These are phyloP conservation scores for Sungouiella blattae DNA, from an alignment of 805 yeast species.

Conservation along the genomic window DNA sequence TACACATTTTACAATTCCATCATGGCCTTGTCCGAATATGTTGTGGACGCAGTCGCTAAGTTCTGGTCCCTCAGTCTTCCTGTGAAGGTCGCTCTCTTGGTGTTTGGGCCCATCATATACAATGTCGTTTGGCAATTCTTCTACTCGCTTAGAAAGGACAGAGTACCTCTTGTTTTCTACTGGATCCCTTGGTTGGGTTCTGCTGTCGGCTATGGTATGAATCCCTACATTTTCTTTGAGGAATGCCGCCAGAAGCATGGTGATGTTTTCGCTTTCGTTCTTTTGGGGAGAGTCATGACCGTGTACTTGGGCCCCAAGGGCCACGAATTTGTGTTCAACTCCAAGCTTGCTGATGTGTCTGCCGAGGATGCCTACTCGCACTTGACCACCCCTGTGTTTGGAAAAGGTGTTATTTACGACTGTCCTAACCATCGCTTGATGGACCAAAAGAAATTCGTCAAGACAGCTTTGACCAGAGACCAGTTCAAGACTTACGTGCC, in stretches of 20 bases:
- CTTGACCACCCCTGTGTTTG: conserved; percentile 98
- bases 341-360: conserved; percentile 82
- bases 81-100: conserved; percentile 29
- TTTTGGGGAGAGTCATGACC: conserved; percentile 90
- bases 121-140: conserved; percentile 62
- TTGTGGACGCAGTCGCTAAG: conserved; percentile 7
- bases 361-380: conserved; percentile 97
- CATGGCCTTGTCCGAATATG: conserved; percentile 15
- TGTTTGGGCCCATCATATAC: conserved; percentile 59
- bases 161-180: conserved; percentile 88
- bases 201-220: conserved; percentile 84
- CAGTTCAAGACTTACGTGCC: conserved; percentile 87
- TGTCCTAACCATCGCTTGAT: conserved; percentile 90
- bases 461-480: conserved; percentile 80
- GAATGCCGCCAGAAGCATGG: conserved; percentile 80
- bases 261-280: conserved; percentile 85
- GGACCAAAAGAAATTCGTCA: conserved; percentile 98
- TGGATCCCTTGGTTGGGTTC: conserved; percentile 96
- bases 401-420: conserved; percentile 95
- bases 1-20: no score
- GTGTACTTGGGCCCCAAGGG: conserved; percentile 97
- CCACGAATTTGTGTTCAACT: conserved; percentile 92
- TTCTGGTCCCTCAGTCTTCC: conserved; percentile 24
- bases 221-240: conserved; percentile 87
- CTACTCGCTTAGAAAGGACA: conserved; percentile 70